Percentiles rank a stretch among this genome's conserved stretches.
Evolutionary conservation across 1,139 yeast species (phyloP).

Genomic region (Pichia sp.): DNA sequence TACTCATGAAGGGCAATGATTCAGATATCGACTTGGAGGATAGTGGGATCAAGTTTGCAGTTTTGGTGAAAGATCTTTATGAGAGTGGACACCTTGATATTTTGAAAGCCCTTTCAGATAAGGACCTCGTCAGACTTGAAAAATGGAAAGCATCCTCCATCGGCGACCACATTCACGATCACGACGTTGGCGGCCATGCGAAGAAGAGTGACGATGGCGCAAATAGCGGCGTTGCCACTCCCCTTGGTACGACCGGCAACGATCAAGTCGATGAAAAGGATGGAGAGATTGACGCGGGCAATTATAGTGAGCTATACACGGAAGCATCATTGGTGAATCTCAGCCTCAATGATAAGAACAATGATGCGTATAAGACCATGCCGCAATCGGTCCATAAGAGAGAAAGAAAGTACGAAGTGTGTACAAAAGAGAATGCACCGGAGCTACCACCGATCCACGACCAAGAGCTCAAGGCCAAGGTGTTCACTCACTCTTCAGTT

Average conservation of each 20-base stretch:
- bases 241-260: too few relatives aligned
- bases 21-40: conserved; percentile 19
- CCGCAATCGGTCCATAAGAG: background rate
- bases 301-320: conserved; percentile 2
- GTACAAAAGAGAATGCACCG: conserved; percentile 41
- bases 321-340: background rate
- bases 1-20: conserved; percentile 2
- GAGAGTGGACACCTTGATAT: conserved; percentile 35
- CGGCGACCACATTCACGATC: background rate
- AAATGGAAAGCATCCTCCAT: background rate
- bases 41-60: conserved; percentile 43
- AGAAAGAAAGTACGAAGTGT: background rate
- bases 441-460: conserved; percentile 61
- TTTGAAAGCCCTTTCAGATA: conserved; percentile 14
- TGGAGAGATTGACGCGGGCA: background rate
- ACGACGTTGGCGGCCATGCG: too few relatives aligned
- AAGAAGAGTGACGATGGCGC: too few relatives aligned
- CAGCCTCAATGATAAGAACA: background rate
- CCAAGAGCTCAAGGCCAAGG: conserved; percentile 50
- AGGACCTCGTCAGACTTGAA: background rate
- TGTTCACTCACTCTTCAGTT: conserved; percentile 77
- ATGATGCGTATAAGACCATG: background rate
- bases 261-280: too few relatives aligned
- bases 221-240: too few relatives aligned
- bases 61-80: conserved; percentile 47